Evolutionary conservation across 164 flowering plant species (phyloP).

Genomic region (Umbellularia californica): DNA sequence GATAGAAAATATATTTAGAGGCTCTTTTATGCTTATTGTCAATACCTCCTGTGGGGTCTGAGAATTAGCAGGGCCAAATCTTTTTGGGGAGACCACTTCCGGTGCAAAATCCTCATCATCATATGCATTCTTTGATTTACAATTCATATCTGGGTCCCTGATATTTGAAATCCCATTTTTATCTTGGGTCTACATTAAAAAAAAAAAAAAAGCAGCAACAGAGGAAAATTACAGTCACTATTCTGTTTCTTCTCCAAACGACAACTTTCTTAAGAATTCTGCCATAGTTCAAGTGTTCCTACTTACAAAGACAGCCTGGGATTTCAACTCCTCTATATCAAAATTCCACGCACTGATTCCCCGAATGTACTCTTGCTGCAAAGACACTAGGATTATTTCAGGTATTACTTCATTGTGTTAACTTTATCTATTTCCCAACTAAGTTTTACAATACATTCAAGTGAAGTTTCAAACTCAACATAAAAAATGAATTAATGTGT

Average conservation of each 20-base stretch:
- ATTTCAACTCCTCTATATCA: conserved; percentile 81
- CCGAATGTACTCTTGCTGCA: conserved; percentile 88
- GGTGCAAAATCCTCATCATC: conserved; percentile 23
- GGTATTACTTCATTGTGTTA: background rate
- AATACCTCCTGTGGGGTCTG: conserved; percentile 22
- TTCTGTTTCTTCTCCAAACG: conserved; percentile 6
- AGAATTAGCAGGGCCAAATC: conserved; percentile 28
- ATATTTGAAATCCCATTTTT: conserved; percentile 36
- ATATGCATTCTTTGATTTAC: conserved; percentile 27
- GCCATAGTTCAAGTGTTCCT: conserved; percentile 6
- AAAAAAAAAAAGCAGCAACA: background rate
- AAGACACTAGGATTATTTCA: background rate
- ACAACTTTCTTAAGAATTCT: background rate
- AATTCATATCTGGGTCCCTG: conserved; percentile 39
- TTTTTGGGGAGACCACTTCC: conserved; percentile 34
- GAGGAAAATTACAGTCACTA: background rate
- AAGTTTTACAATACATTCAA: too few species aligned
- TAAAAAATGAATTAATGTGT: too few species aligned
- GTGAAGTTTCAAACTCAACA: background rate
- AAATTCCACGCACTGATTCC: conserved; percentile 98
- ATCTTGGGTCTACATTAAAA: conserved; percentile 68
- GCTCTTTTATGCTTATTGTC: background rate
- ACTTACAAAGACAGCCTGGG: conserved; percentile 87
- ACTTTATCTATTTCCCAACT: background rate
- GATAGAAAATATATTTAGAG: background rate